Evolutionary conservation across 1,284 basidiomycete species (phyloP), one percentile per base, ranked within the genome.

Genomic region (Naganishia liquefaciens): DNA sequence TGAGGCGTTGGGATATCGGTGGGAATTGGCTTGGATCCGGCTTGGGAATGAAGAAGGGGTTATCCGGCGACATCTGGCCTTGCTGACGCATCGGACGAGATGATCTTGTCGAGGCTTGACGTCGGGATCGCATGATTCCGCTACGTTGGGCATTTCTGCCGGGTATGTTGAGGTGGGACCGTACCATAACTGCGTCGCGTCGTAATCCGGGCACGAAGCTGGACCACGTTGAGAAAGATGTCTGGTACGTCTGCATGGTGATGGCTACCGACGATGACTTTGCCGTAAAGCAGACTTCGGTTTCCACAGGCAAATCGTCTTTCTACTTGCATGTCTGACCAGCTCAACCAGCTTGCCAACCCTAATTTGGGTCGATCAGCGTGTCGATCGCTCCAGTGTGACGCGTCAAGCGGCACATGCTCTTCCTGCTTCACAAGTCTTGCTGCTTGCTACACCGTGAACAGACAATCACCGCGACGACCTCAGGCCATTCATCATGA

Each of bases 1-100:
- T 68, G 0, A 79, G 70, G 15, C 78, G 74, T 57, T 68, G 55
- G 7, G 67, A 66, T 63, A 79, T 73, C 21, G 77, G 74, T 13
- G 77, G 77, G 39, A 68, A 62, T n/a, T 64, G 53, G 15, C 17
- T 30, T 3, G 63, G 47, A 21, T 54, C 49, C n/a, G 63, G 63
- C 15, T 54, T 53, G 17, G 66, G 66, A 21, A 68, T 62, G 63
- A 58, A 57, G 54, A 68, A 68, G 28, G 58, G 66, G 28, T 60
- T 54, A 19, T 46, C 30, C 42, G 49, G 44, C 9, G 44, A 47
- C 43, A 60, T 49, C 7, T 2, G 10, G 17, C n/a, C 46, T 2
- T 49, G 55, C 19, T 49, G 44, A 7, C 11, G 13, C 6, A n/a
- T 15, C 0, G 44, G 17, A n/a, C 40, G 54, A 30, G 46, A 37